These are phyloP conservation scores for Abrus pulchellus DNA, from an alignment of 306 rosid genomes.

Conservation along the genomic window DNA sequence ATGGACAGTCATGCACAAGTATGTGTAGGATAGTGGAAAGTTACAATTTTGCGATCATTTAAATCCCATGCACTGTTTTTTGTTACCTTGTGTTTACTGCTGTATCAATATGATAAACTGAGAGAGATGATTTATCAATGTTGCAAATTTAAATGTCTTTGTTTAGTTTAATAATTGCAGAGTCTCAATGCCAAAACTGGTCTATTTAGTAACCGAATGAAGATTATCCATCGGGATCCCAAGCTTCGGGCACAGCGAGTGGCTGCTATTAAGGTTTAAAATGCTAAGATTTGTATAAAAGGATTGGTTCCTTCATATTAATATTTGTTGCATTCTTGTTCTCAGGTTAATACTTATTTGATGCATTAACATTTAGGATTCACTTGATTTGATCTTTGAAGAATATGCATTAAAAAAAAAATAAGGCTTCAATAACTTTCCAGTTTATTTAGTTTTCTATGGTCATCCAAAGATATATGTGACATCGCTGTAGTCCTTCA, in stretches of 20 bases:
- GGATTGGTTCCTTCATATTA: not conserved
- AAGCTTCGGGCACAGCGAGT: conserved; percentile 90
- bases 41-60: conserved; percentile 10
- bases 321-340: conserved; percentile 17
- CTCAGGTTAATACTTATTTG: not conserved
- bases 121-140: conserved; percentile 4
- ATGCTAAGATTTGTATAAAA: conserved; percentile 37
- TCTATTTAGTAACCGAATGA: conserved; percentile 96
- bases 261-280: conserved; percentile 91
- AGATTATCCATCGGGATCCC: conserved; percentile 92
- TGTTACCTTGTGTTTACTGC: conserved; percentile 18
- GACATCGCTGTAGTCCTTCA: not conserved
- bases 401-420: not conserved
- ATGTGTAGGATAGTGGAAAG: conserved; percentile 11
- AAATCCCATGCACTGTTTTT: conserved; percentile 18
- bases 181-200: conserved; percentile 98
- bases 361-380: conserved; percentile 8
- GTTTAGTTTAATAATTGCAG: conserved; percentile 94
- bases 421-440: not conserved
- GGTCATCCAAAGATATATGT: conserved; percentile 18
- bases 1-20: conserved; percentile 15
- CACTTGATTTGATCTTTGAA: conserved; percentile 5
- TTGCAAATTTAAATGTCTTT: conserved; percentile 66
- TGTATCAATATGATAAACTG: not conserved
- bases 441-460: not conserved